phyloP scores from a whole-genome alignment of 768 basidiomycete species.

The Lactifluus pinguis region DNA sequence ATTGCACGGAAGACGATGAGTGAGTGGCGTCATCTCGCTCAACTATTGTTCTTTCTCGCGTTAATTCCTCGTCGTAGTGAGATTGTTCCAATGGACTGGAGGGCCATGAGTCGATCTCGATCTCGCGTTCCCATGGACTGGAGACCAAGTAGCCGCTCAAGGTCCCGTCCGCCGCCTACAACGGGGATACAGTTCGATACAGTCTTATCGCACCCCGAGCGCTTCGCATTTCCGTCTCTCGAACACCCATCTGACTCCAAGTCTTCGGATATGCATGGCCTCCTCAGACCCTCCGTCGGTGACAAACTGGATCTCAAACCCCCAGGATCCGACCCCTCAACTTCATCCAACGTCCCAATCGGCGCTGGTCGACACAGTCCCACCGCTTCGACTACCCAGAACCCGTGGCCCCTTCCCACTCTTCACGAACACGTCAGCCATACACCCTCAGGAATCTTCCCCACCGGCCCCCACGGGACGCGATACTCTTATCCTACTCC shows the following conservation, averaged over 20 bases:
- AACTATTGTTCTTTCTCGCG: constrained; percentile 17
- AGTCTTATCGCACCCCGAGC: constrained; percentile 19
- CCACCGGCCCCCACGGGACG: neutral
- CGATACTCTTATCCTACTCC: constrained; percentile 13
- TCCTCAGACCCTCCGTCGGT: constrained; percentile 23
- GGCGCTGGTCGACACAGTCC: constrained; percentile 27
- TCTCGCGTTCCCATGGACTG: constrained; percentile 91
- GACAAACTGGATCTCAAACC: constrained; percentile 20
- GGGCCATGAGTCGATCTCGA: constrained; percentile 82
- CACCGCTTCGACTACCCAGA: constrained; percentile 20
- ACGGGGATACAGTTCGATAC: constrained; percentile 23
- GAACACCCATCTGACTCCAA: constrained; percentile 16
- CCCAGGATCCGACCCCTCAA: constrained; percentile 12
- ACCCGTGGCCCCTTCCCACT: constrained; percentile 15
- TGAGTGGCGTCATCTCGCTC: constrained; percentile 35
- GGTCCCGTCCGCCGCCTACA: constrained; percentile 62
- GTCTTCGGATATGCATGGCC: constrained; percentile 40
- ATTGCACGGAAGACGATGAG: constrained; percentile 65
- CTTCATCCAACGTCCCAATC: constrained; percentile 25
- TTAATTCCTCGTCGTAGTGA: constrained; percentile 32
- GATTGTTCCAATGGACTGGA: constrained; percentile 82
- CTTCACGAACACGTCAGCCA: constrained; percentile 14
- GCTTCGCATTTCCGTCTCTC: constrained; percentile 20
- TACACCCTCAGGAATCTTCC: neutral
- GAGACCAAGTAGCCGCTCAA: constrained; percentile 69